Evolutionary conservation across 306 rosid species (phyloP), one percentile per base, ranked within the genome.

Genomic region (Fragaria iinumae): DNA sequence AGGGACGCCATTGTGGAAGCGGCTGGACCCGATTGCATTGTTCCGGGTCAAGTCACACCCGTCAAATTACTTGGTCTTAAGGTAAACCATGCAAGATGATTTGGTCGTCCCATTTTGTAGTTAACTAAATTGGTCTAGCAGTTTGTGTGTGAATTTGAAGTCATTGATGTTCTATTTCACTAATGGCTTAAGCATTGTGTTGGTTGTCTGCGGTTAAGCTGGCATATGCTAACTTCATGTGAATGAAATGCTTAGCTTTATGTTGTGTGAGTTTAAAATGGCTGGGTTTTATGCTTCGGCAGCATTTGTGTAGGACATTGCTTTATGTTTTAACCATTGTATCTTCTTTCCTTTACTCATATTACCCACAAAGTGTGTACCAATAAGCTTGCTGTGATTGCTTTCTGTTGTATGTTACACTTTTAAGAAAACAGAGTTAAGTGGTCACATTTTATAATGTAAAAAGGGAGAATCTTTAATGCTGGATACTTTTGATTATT

Each of bases 1-100:
- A 81, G 77, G 57, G 96, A 81, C n/a, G 99, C 97, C 62, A 78
- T 92, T 12, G 91, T 92, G 36, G 97, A 95, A 87, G 83, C 97
- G 0, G 97, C 99, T 14, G 99, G 99, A 20, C 97, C 97, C 66
- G 99, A 95, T 5, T 95, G 99, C 69, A 79, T 90, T 62, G 92
- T 95, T 39, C 99, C 99, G 0, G 99, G 99, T 39, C 96, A 90
- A 75, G 65, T 57, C 14, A 38, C 81, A 29, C 99, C 98, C 52
- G 2, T 92, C 81, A 87, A 79, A 73, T 29, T 92, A 59, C 97
- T 95, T 73, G 98, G 98, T 57, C 79, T 95, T 45, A 92, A 92
- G 98, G 98, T 66, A 52, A 59, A 23, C 13, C 4, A 7, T 1
- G 23, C 70, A 53, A 20, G 4, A 57, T 43, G 18, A 5, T 25